Base-by-base conservation (phyloP, 306 rosid genomes). In the Dryas drummondii region DNA sequence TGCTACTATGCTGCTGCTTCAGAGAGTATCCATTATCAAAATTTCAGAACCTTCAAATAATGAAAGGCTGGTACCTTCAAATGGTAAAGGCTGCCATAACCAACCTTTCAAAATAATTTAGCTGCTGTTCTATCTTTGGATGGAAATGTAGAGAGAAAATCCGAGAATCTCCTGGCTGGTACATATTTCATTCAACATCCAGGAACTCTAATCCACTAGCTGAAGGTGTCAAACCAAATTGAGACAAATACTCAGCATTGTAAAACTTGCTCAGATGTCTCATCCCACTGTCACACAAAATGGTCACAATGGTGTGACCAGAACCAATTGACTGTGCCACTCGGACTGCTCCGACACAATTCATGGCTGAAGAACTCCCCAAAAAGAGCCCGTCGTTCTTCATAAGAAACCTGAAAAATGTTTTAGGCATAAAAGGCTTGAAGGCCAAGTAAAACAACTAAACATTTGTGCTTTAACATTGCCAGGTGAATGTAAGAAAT, bases 351-450 rank as follows among this genome's bases (percentile, higher is more conserved):
- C 97, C 97, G n/a, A 93, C 90, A 83, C 97, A 93, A 77, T 93
- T 93, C 93, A 93, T 91, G 56, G 97, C 87, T 17, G 97, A 93
- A 74, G 98, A 93, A 72, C 98, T 93, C 79, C 98, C 97, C 32
- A 93, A 72, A 68, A 93, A 93, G 15, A 93, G 93, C 22, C 96
- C 97, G 42, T 93, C 97, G 3, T 87, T 91, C 89, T 87, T 91
- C 87, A 93, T 73, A 41, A 93, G 90, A 84, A 82, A 91, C 80
- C 98, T 93, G 70, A 69, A 8, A 17, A 10, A 45, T 17, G 62
- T 70, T 59, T 14, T 52, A 53, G 44, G 65, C 37, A 45, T 14
- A 19, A 45, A 70, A 42, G 56, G 14, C 49, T 42, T 42, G 7
- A 52, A 51, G 63, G 57, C 47, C 19, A 53, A 65, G 62, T 52